These are phyloP conservation scores for Oryza australiensis DNA, from an alignment of 176 grass and related monocot species.

Conservation along the genomic window DNA sequence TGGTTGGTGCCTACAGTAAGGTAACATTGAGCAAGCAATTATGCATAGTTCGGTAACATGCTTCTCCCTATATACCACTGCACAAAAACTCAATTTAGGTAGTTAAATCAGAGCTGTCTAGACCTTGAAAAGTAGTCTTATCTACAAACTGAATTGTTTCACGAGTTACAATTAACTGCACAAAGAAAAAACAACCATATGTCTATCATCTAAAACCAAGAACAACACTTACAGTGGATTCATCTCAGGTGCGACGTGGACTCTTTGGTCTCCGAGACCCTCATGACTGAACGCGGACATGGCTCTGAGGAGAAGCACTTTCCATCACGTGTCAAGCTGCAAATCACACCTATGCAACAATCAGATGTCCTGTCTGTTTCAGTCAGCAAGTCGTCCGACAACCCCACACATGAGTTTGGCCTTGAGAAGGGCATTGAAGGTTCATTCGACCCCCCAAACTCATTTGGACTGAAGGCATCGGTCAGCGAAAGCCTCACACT, in stretches of 20 bases:
- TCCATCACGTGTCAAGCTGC: slow-evolving; percentile 77
- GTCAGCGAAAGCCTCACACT: slow-evolving; percentile 56
- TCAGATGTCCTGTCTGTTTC: slow-evolving; percentile 71
- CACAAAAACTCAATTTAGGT: neutral
- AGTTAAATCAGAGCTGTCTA: slow-evolving; percentile 14
- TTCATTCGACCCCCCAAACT: slow-evolving; percentile 68
- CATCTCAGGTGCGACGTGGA: slow-evolving; percentile 73
- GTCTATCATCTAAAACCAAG: slow-evolving; percentile 2
- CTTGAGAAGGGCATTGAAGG: slow-evolving; percentile 68
- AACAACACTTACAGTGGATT: slow-evolving; percentile 26
- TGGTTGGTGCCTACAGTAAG: neutral
- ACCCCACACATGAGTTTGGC: slow-evolving; percentile 69
- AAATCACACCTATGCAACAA: slow-evolving; percentile 86
- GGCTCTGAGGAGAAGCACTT: slow-evolving; percentile 89
- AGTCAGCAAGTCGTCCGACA: slow-evolving; percentile 78
- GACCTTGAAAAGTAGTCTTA: slow-evolving; percentile 6
- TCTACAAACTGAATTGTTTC: neutral
- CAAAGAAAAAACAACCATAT: slow-evolving; percentile 1
- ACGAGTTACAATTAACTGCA: neutral
- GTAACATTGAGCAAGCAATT: slow-evolving; percentile 18
- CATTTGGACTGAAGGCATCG: slow-evolving; percentile 59
- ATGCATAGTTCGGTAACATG: neutral
- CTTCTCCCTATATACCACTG: neutral
- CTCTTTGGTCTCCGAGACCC: slow-evolving; percentile 63
- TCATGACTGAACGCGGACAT: slow-evolving; percentile 84